Evolutionary conservation across 108 stramenopile species (phyloP), one percentile per base, ranked within the genome.

Genomic region (Fistulifera pelliculosa): DNA sequence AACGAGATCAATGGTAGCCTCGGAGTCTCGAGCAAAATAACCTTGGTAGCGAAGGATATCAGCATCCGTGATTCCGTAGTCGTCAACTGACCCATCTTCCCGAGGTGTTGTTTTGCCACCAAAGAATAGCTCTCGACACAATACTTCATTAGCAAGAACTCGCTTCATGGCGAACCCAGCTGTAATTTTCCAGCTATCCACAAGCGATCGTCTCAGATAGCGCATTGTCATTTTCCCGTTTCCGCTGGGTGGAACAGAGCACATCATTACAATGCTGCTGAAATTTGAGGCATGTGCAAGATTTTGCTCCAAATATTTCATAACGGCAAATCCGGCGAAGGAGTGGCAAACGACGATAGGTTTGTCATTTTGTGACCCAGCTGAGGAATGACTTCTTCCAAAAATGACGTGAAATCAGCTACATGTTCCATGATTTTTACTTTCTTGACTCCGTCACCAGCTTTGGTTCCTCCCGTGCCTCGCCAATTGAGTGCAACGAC

Each of bases 191-290:
- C 60, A 81, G 22, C 68, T 61, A 14, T 76, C 60, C 0, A 49
- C 14, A 0, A 76, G 62, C 2, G 77, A 78, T 54, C 76, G 63
- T 17, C 53, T 25, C 40, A 86, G 52, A 31, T 54, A 74, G 2
- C 85, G 62, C 52, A 68, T 54, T 8, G 75, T 76, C 67, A 78
- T 74, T n/a, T 62, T 67, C n/a, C 85, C 83, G 59, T 90, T 94
- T 11, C 92, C 92, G 44, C 67, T 70, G 13, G 92, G 92, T 16
- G 92, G 92, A 2, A 90, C 88, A 25, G 77, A 73, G 49, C 92
- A 94, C 54, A 89, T 67, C 17, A 69, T 68, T 17, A 79, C 81
- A 8, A 79, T 68, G 0, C 83, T 85, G 24, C 60, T 54, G 13
- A 73, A 54, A 13, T 62, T 31, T 23, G 49, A 26, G n/a, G n/a